phyloP scores from a whole-genome alignment of 2,329 filamentous ascomycete species.

The Monascus ruber region DNA sequence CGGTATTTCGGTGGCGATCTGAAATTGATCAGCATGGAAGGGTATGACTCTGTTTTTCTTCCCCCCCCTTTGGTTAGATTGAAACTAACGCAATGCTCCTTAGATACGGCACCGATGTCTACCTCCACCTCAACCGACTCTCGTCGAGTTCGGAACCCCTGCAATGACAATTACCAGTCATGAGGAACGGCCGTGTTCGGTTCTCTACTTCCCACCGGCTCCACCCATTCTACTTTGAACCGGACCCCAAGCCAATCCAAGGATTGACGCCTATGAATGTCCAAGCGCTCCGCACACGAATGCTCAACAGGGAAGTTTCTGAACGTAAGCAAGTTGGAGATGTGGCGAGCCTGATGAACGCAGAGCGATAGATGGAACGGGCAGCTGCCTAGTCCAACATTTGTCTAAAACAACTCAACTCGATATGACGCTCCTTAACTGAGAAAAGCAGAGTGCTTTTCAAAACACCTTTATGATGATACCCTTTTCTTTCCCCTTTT shows the following conservation, averaged over 20 bases:
- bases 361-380: conserved; percentile 18
- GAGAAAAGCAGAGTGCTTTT: no score
- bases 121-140: conserved; percentile 90
- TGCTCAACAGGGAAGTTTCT: conserved; percentile 63
- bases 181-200: conserved; percentile 55
- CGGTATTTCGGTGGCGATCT: conserved; percentile 95
- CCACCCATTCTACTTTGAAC: conserved; percentile 27
- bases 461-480: no score
- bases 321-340: conserved; percentile 87
- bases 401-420: no score
- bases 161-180: conserved; percentile 85
- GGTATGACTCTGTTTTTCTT: conserved; percentile 47
- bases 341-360: conserved; percentile 63
- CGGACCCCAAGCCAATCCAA: conserved; percentile 30
- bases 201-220: conserved; percentile 31
- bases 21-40: conserved; percentile 98
- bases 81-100: conserved; percentile 8
- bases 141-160: conserved; percentile 92
- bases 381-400: no score
- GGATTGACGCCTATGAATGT: conserved; percentile 42
- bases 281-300: conserved; percentile 56
- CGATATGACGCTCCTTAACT: no score
- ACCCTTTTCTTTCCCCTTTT: no score
- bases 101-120: conserved; percentile 96
- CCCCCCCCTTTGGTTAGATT: neutral